Evolutionary conservation across 352 stramenopile species (phyloP).

Genomic region (Labyrinthula sp.): DNA sequence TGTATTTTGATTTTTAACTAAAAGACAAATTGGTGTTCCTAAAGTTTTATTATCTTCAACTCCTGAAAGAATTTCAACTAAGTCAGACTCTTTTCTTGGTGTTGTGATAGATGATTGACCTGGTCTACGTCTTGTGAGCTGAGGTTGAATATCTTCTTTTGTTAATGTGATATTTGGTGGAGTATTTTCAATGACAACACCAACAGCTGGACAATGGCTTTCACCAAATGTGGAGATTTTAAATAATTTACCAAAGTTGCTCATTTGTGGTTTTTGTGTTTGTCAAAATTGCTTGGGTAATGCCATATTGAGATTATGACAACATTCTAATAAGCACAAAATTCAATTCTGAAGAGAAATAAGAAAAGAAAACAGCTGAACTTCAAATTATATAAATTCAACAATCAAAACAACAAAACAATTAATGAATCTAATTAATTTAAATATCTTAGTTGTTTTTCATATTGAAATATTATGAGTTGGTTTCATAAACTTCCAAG

Average conservation of each 20-base stretch:
- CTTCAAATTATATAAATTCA: too few relatives aligned
- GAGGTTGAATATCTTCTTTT: constrained; percentile 79
- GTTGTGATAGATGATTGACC: constrained; percentile 94
- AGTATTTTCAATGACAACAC: constrained; percentile 85
- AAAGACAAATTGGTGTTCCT: constrained; percentile 82
- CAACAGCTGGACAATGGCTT: constrained; percentile 89
- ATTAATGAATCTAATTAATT: too few relatives aligned
- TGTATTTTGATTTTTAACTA: constrained; percentile 93
- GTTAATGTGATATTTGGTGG: constrained; percentile 80
- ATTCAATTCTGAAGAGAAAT: too few relatives aligned
- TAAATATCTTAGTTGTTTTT: too few relatives aligned
- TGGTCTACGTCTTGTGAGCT: constrained; percentile 82
- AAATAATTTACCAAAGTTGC: constrained; percentile 80
- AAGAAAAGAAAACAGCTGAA: too few relatives aligned
- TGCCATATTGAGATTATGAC: too few relatives aligned
- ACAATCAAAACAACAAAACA: too few relatives aligned
- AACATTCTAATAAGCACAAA: too few relatives aligned
- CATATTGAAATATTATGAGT: too few relatives aligned
- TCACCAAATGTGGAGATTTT: constrained; percentile 95
- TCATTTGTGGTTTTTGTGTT: too few relatives aligned
- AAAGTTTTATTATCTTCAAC: constrained; percentile 72
- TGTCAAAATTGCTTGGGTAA: too few relatives aligned
- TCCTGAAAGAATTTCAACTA: constrained; percentile 85
- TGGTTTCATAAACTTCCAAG: too few relatives aligned
- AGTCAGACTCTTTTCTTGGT: constrained; percentile 84